phyloP scores from a whole-genome alignment of 148 eudicot genomes.

The Vaccinium vitisidaea region DNA sequence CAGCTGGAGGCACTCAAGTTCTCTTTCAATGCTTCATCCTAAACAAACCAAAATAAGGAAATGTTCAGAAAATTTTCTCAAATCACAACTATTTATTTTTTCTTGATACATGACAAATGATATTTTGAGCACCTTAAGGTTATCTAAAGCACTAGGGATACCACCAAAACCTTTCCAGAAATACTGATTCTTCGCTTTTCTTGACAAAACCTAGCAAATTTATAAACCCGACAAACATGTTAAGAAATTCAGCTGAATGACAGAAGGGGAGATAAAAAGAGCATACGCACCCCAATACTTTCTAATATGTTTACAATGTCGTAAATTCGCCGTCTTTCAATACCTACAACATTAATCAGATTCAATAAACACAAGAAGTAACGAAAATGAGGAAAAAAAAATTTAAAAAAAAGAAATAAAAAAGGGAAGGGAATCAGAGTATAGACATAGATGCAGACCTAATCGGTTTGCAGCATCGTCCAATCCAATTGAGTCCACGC shows the following conservation, averaged over 20 bases:
- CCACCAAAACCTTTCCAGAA: slow-evolving; percentile 75
- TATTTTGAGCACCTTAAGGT: slow-evolving; percentile 49
- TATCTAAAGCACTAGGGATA: slow-evolving; percentile 61
- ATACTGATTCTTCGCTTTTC: slow-evolving; percentile 77
- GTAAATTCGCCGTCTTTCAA: slow-evolving; percentile 84
- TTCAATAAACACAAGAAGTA: background rate
- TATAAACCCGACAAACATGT: background rate
- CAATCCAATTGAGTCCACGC: slow-evolving; percentile 65
- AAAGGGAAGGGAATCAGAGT: background rate
- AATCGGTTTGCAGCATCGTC: slow-evolving; percentile 75
- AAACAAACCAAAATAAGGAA: slow-evolving; percentile 4
- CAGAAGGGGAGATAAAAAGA: background rate
- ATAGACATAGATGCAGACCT: slow-evolving; percentile 32
- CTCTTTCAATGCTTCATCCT: slow-evolving; percentile 48
- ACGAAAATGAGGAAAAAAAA: background rate
- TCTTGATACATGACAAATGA: background rate
- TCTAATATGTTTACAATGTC: slow-evolving; percentile 88
- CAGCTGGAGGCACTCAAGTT: slow-evolving; percentile 33
- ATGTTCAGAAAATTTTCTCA: background rate
- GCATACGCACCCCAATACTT: slow-evolving; percentile 66
- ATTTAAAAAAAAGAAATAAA: too few species aligned
- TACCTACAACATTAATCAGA: slow-evolving; percentile 42
- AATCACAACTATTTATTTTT: background rate
- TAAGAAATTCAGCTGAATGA: background rate
- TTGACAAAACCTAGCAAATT: slow-evolving; percentile 54